Percentiles rank a stretch among this genome's conserved stretches.
Conservation (phyloP, 23 red algal species). For the Gracilaria domingensis region DNA sequence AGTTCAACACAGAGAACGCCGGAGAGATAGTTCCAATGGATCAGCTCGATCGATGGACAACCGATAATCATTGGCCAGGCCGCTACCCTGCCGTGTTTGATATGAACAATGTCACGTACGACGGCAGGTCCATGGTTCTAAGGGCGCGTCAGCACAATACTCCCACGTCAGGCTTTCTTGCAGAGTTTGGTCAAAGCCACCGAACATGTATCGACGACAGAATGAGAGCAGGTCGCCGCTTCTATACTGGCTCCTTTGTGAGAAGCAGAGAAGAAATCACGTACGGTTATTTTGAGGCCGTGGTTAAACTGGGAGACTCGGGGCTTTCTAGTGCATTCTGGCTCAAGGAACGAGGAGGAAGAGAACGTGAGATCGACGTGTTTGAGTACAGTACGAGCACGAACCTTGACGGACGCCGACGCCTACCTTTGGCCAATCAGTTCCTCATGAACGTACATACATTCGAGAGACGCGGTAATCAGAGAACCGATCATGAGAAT, state of each 20-base stretch:
- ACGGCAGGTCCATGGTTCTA: too few relatives aligned
- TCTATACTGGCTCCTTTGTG: neutral
- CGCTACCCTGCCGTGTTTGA: constrained; percentile 12
- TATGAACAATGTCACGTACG: neutral
- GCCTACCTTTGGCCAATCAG: neutral
- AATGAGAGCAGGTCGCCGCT: neutral
- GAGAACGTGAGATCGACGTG: constrained; percentile 30
- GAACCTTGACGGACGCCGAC: neutral
- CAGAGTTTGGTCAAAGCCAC: too few relatives aligned
- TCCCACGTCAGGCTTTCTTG: too few relatives aligned
- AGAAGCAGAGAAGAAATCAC: constrained; percentile 3
- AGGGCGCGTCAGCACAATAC: too few relatives aligned
- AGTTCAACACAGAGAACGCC: too few relatives aligned
- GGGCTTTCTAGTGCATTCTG: constrained; percentile 18
- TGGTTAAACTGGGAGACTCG: neutral
- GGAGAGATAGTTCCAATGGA: neutral
- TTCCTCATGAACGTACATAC: constrained; percentile 16
- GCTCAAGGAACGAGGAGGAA: constrained; percentile 26
- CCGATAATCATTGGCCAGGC: neutral
- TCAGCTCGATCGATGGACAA: constrained; percentile 3
- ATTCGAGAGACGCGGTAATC: neutral
- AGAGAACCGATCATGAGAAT: neutral
- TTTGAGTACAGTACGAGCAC: neutral
- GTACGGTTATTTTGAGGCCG: constrained; percentile 11
- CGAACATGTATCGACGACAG: too few relatives aligned